phyloP scores from a whole-genome alignment of 345 rosid genomes.

The Orychophragmus violaceus region DNA sequence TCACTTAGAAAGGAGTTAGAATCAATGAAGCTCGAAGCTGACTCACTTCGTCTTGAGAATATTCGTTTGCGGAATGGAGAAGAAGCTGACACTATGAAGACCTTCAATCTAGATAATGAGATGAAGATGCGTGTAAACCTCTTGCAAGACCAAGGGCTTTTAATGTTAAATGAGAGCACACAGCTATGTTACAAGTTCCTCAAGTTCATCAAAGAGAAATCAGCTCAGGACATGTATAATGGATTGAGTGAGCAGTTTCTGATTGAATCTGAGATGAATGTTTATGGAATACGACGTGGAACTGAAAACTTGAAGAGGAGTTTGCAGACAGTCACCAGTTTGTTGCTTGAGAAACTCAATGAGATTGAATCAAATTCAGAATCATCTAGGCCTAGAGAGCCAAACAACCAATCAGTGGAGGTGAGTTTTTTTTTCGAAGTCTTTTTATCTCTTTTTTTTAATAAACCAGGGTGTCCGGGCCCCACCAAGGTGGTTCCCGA shows the following conservation, averaged over 20 bases:
- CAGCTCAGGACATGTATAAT: constrained; percentile 30
- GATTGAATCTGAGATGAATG: constrained; percentile 63
- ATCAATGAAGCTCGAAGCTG: constrained; percentile 50
- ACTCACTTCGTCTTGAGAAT: constrained; percentile 77
- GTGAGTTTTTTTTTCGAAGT: constrained; percentile 48
- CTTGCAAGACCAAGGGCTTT: constrained; percentile 72
- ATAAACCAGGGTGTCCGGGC: no score
- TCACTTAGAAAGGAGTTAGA: constrained; percentile 70
- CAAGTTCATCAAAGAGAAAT: constrained; percentile 48
- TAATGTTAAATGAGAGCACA: constrained; percentile 51
- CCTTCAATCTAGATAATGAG: constrained; percentile 69
- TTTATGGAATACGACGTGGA: constrained; percentile 64
- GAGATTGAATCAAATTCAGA: constrained; percentile 34
- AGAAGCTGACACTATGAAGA: constrained; percentile 30
- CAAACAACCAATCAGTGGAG: constrained; percentile 39
- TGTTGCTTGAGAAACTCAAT: constrained; percentile 63
- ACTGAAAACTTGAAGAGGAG: constrained; percentile 62
- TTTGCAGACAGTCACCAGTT: constrained; percentile 54
- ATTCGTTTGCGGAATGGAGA: constrained; percentile 43
- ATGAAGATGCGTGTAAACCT: constrained; percentile 45
- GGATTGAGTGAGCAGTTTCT: constrained; percentile 66
- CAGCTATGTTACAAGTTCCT: constrained; percentile 54
- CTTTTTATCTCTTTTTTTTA: no score
- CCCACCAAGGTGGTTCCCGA: no score
- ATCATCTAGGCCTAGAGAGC: constrained; percentile 24